Evolutionary conservation across 2,329 filamentous ascomycete species (phyloP).

Genomic region (Aspergillus japonicus): DNA sequence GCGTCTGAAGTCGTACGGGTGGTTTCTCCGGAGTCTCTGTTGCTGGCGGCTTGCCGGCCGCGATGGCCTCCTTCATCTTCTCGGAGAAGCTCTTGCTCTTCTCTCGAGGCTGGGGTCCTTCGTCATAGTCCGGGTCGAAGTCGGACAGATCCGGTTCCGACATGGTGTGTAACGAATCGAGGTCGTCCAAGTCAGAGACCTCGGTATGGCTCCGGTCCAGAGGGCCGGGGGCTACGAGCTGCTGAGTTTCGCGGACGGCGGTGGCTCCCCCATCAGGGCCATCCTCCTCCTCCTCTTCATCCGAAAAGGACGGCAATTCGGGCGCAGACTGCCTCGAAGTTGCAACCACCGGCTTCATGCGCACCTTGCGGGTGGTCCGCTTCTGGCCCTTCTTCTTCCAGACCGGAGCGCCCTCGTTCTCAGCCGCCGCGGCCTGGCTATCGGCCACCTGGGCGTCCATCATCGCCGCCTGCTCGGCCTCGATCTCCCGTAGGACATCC

Average conservation of each 20-base stretch:
- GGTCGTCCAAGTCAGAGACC: slow-evolving; percentile 11
- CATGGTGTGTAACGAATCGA: slow-evolving; percentile 28
- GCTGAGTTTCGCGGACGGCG: slow-evolving; percentile 32
- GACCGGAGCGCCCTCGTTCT: slow-evolving; percentile 14
- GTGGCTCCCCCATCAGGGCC: slow-evolving; percentile 28
- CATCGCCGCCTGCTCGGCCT: slow-evolving; percentile 34
- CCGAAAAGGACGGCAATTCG: slow-evolving; percentile 18
- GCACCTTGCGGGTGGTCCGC: slow-evolving; percentile 46
- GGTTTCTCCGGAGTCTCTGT: slow-evolving; percentile 18
- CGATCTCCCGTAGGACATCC: slow-evolving; percentile 46
- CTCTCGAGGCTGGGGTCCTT: slow-evolving; percentile 18
- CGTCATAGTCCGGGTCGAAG: slow-evolving; percentile 32
- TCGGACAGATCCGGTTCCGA: slow-evolving; percentile 30
- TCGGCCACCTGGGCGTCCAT: slow-evolving; percentile 35
- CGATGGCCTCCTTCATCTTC: slow-evolving; percentile 39
- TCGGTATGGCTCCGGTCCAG: slow-evolving; percentile 11
- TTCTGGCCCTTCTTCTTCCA: slow-evolving; percentile 53
- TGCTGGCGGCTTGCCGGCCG: slow-evolving; percentile 18
- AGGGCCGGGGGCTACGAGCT: slow-evolving; percentile 9
- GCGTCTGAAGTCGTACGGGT: background rate
- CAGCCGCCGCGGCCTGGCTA: slow-evolving; percentile 32
- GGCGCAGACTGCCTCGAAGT: slow-evolving; percentile 30
- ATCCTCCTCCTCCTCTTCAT: slow-evolving; percentile 17
- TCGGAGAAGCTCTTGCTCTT: slow-evolving; percentile 36
- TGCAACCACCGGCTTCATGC: slow-evolving; percentile 40